Conservation (phyloP, 495 filamentous ascomycete genomes). For the Echria macrotheca region DNA sequence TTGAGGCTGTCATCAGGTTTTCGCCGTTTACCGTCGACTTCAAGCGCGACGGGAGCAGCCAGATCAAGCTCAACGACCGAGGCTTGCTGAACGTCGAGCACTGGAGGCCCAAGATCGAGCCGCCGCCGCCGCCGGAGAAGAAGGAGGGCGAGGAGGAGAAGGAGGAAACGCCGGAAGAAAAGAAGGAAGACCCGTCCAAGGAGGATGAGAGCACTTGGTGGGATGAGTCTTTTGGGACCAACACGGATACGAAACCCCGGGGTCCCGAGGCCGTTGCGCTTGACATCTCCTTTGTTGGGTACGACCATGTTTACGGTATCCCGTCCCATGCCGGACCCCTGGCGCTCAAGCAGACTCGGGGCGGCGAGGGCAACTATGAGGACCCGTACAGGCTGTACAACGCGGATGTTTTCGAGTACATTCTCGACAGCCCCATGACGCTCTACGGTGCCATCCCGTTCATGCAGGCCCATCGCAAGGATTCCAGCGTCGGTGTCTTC, state of each 20-base stretch:
- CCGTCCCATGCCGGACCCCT: constrained; percentile 88
- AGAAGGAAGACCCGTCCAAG: constrained; percentile 26
- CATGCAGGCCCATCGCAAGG: constrained; percentile 93
- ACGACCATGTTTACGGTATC: constrained; percentile 89
- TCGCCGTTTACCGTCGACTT: constrained; percentile 81
- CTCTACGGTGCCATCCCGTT: constrained; percentile 92
- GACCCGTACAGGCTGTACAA: constrained; percentile 98
- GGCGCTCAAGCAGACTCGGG: constrained; percentile 82
- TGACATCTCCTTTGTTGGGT: constrained; percentile 87
- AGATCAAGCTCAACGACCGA: constrained; percentile 81
- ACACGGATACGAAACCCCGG: constrained; percentile 86
- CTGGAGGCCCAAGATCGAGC: constrained; percentile 85
- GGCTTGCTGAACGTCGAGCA: constrained; percentile 90
- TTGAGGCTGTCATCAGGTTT: constrained; percentile 76
- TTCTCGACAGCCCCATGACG: constrained; percentile 97
- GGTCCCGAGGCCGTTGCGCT: constrained; percentile 83
- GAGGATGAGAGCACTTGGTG: constrained; percentile 90
- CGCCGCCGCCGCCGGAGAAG: constrained; percentile 45
- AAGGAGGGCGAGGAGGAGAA: constrained; percentile 42
- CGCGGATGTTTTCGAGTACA: constrained; percentile 94
- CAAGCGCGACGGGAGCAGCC: constrained; percentile 71
- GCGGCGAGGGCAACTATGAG: constrained; percentile 74
- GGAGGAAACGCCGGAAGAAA: constrained; percentile 30
- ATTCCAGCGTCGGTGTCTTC: constrained; percentile 94
- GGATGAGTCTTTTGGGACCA: constrained; percentile 93